Base-by-base conservation (phyloP, 768 basidiomycete genomes). In the Tubosaeta sp. region DNA sequence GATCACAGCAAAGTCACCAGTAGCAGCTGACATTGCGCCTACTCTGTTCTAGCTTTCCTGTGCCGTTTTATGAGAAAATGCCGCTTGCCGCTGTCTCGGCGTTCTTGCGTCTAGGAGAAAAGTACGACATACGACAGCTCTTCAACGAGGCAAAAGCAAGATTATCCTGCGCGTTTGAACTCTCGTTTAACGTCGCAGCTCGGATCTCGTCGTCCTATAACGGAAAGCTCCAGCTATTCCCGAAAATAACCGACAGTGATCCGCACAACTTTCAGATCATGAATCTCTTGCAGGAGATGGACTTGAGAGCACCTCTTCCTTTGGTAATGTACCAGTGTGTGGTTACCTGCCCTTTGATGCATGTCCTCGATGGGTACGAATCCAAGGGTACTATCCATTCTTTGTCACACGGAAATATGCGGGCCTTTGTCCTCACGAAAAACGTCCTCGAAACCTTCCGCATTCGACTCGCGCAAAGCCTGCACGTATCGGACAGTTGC, bases 101-200 rank as follows among this genome's bases (percentile, higher is more conserved):
- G 12, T 63, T 58, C 16, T 17, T 65, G 19, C 59, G 22, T 17
- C 10, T 58, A 16, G 61, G 61, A 13, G 48, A 60, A 10, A 65
- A 63, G 48, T 65, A 65, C 10, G 31, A 2, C 37, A 56, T 65
- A 12, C 27, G 29, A 1, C 6, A 7, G 6, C 43, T 65, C 27
- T 11, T 38, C 41, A 6, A 44, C 1, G 55, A 57, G 37, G 65
- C 55, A 0, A 55, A 51, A n/a, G 32, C 14, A 10, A 52, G 16
- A 25, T 5, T 64, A 11, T 19, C 12, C 2, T 43, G 43, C 12
- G 2, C 17, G 14, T 17, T 14, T 1, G 25, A 51, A 6, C 38
- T 37, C 4, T 43, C 27, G 5, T 6, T 45, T 11, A 25, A 19
- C 22, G 34, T 29, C 13, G 27, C 26, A 35, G 17, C 10, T 29